Conservation (phyloP, 2,329 filamentous ascomycete genomes). For the Arthrobotrys megalospora region DNA sequence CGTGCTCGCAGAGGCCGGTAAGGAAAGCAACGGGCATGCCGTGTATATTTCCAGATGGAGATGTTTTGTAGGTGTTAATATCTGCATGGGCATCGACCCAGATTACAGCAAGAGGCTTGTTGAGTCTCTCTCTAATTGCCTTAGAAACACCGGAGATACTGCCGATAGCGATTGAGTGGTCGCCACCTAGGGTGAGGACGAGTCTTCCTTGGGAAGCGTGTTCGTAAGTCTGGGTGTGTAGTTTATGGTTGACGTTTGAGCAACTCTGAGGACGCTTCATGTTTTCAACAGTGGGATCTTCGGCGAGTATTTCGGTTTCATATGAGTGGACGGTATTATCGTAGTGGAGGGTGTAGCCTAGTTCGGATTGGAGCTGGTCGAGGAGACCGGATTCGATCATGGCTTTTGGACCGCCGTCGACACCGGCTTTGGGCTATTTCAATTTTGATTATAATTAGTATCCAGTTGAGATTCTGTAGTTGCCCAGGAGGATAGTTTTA, state of each 20-base stretch:
- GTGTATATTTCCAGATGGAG: slow-evolving; percentile 92
- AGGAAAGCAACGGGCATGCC: slow-evolving; percentile 97
- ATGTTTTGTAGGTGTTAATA: slow-evolving; percentile 95
- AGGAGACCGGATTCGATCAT: slow-evolving; percentile 91
- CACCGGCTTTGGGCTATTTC: slow-evolving; percentile 84
- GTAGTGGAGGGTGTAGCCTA: slow-evolving; percentile 89
- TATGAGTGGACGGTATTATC: slow-evolving; percentile 88
- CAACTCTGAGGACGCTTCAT: slow-evolving; percentile 96
- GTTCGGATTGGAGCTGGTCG: slow-evolving; percentile 83
- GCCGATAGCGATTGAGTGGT: slow-evolving; percentile 96
- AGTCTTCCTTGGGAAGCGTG: slow-evolving; percentile 87
- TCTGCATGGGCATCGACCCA: slow-evolving; percentile 99
- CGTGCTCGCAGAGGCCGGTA: slow-evolving; percentile 81
- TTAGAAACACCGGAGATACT: slow-evolving; percentile 89
- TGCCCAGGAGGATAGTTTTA: slow-evolving; percentile 69
- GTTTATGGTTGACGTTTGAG: slow-evolving; percentile 83
- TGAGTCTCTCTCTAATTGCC: slow-evolving; percentile 85
- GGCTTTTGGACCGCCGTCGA: slow-evolving; percentile 89
- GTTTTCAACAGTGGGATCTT: slow-evolving; percentile 79
- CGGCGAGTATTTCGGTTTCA: slow-evolving; percentile 78
- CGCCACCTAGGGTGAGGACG: slow-evolving; percentile 92
- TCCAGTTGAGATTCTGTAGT: slow-evolving; percentile 42
- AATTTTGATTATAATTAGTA: slow-evolving; percentile 30
- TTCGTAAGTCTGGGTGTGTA: slow-evolving; percentile 87
- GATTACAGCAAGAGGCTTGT: slow-evolving; percentile 89